A percentile compares a stretch with the other conserved stretches of the same genome.
Conservation (phyloP, 129 eudicot genomes). For the Solidago caesia region DNA sequence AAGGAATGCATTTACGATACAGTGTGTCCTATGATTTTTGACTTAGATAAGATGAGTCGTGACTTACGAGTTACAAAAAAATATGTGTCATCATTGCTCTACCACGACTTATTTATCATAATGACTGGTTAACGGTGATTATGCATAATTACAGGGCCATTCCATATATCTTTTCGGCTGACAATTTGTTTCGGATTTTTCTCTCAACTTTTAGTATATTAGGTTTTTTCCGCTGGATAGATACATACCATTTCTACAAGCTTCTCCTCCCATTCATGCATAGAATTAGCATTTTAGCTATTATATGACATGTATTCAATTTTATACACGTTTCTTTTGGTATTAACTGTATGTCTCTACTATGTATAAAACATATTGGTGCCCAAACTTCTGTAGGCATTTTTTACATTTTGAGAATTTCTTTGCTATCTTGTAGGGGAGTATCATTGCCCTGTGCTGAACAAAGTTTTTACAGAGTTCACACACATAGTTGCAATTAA, state of each 20-base stretch:
- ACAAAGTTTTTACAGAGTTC: slow-evolving; percentile 93
- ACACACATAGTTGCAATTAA: slow-evolving; percentile 95
- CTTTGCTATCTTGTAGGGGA: slow-evolving; percentile 57
- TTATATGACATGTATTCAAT: not conserved
- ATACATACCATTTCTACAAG: slow-evolving; percentile 1
- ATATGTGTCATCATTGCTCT: no score
- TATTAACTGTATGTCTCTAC: not conserved
- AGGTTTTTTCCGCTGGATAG: not conserved
- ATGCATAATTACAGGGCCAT: not conserved
- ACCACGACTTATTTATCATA: not conserved
- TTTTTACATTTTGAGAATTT: slow-evolving; percentile 1
- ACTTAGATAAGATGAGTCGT: no score
- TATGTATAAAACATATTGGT: not conserved
- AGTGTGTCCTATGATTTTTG: not conserved
- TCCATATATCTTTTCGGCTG: not conserved
- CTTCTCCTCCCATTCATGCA: slow-evolving; percentile 6
- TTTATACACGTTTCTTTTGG: not conserved
- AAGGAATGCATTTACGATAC: not conserved
- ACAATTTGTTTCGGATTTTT: not conserved
- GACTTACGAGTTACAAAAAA: no score
- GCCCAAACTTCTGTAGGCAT: not conserved
- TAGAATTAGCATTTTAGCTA: not conserved
- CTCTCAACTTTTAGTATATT: not conserved
- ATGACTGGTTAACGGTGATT: not conserved
- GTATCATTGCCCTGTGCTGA: slow-evolving; percentile 88